phyloP scores from a whole-genome alignment of 805 yeast species.

The Barnettozyma populi region DNA sequence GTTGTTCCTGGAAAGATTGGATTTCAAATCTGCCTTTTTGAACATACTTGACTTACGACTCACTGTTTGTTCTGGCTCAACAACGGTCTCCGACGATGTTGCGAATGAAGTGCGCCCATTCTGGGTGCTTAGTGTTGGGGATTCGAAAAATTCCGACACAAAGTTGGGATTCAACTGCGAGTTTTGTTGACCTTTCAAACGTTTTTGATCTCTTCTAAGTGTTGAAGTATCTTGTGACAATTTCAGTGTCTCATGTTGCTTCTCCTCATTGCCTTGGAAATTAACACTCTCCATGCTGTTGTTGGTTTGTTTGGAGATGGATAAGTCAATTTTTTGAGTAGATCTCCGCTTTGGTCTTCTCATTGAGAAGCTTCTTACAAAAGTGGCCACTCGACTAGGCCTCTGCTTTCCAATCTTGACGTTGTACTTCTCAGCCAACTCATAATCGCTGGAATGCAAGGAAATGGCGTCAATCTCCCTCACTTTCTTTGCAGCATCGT shows the following conservation, averaged over 20 bases:
- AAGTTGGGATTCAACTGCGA: background rate
- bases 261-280: background rate
- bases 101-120: background rate
- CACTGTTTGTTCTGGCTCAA: background rate
- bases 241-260: background rate
- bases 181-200: background rate
- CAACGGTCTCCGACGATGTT: background rate
- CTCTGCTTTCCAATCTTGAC: constrained; percentile 1
- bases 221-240: background rate
- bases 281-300: constrained; percentile 7
- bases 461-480: constrained; percentile 9
- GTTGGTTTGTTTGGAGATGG: background rate
- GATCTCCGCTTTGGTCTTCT: background rate
- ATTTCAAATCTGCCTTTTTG: background rate
- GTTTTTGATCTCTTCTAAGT: background rate
- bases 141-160: background rate
- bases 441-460: constrained; percentile 8
- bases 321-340: background rate
- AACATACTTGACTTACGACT: background rate
- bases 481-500: constrained; percentile 14
- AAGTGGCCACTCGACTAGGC: constrained; percentile 3
- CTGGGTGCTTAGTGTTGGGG: background rate
- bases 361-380: constrained; percentile 4
- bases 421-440: constrained; percentile 4
- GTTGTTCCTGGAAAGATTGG: background rate